These are phyloP conservation scores for Avena insularis DNA, from an alignment of 176 grass and related monocot genomes.

Conservation along the genomic window DNA sequence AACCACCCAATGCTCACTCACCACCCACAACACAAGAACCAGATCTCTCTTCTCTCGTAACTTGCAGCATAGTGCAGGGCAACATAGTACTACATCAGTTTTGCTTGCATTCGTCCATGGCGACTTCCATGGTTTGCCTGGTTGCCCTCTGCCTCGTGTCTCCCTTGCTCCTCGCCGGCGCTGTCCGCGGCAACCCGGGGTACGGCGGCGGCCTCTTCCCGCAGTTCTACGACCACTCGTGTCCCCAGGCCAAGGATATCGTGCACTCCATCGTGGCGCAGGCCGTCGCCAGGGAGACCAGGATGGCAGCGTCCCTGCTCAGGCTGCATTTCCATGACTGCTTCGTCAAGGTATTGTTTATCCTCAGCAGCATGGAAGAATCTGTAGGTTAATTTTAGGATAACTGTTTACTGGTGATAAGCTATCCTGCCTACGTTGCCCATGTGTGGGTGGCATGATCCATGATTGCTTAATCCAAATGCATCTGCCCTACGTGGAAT, in stretches of 20 bases:
- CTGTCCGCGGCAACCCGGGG: conserved; percentile 31
- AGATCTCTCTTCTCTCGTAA: neutral
- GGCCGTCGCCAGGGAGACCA: conserved; percentile 71
- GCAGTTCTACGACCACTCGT: conserved; percentile 71
- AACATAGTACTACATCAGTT: neutral
- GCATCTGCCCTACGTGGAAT: neutral
- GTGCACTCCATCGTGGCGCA: conserved; percentile 67
- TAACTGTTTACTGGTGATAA: conserved; percentile 29
- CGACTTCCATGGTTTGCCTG: conserved; percentile 48
- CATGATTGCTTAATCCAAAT: too few species aligned
- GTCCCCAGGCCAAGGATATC: conserved; percentile 69
- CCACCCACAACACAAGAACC: conserved; percentile 32
- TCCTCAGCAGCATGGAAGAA: neutral
- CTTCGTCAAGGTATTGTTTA: conserved; percentile 49
- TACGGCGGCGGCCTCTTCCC: conserved; percentile 50
- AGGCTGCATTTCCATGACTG: conserved; percentile 64
- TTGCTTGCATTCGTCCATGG: conserved; percentile 10
- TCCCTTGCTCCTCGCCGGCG: conserved; percentile 47
- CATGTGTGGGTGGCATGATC: too few species aligned
- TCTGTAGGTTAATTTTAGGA: neutral
- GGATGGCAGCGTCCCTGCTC: conserved; percentile 74
- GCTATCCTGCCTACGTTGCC: neutral
- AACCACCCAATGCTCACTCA: conserved; percentile 36
- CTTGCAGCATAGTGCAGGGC: neutral
- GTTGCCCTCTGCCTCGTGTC: conserved; percentile 52